Percentiles rank a stretch among this genome's conserved stretches.
phyloP scores from a whole-genome alignment of 257 asterid genomes.

The Haberlea rhodopensis region DNA sequence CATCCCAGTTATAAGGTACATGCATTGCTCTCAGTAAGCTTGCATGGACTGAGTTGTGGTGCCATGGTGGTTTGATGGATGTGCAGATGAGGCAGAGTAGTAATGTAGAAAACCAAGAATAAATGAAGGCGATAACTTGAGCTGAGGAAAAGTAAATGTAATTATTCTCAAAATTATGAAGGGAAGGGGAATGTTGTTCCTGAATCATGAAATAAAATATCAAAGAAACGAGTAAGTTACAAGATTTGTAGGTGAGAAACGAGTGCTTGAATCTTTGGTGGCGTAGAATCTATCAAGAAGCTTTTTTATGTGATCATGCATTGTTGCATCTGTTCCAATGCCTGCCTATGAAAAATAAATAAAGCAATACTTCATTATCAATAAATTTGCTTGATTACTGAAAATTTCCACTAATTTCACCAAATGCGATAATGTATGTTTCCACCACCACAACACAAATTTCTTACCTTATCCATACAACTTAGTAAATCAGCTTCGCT shows the following conservation, averaged over 20 bases:
- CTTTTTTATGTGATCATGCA: slow-evolving; percentile 98
- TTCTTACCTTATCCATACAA: slow-evolving; percentile 93
- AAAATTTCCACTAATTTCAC: slow-evolving; percentile 14
- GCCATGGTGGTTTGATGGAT: no score
- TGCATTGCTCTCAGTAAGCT: no score
- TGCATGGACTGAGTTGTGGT: no score
- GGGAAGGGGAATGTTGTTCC: slow-evolving; percentile 5
- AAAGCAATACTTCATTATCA: slow-evolving; percentile 21
- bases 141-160: no score
- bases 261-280: slow-evolving; percentile 75
- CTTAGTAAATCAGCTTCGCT: slow-evolving; percentile 93
- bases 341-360: slow-evolving; percentile 56
- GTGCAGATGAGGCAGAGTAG: no score
- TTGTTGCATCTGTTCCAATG: slow-evolving; percentile 97
- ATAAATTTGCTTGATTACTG: slow-evolving; percentile 1
- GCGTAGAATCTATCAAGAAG: slow-evolving; percentile 94
- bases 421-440: slow-evolving; percentile 13
- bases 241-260: slow-evolving; percentile 85
- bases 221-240: slow-evolving; percentile 42
- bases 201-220: slow-evolving; percentile 20
- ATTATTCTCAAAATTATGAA: background rate
- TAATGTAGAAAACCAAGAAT: no score
- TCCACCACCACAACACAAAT: slow-evolving; percentile 12
- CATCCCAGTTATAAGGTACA: no score
- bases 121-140: no score